Conservation (phyloP, 805 yeast genomes). For the Metschnikowia dekortorum region DNA sequence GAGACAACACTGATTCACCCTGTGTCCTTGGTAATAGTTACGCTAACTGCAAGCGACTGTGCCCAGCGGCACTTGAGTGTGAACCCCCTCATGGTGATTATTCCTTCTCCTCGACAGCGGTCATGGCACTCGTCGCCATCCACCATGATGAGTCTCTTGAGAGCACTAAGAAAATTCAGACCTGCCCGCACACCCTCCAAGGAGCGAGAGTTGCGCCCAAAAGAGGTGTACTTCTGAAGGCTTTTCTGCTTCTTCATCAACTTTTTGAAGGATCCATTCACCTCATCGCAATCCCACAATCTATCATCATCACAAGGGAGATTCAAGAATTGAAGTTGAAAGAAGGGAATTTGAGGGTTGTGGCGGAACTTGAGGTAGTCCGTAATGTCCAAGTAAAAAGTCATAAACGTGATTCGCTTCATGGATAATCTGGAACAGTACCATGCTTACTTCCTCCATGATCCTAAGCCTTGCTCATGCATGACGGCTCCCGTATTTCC, state of each 20-base stretch:
- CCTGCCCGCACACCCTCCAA: conserved; percentile 7
- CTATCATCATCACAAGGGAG: conserved; percentile 39
- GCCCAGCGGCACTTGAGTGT: no score
- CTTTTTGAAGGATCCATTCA: conserved; percentile 36
- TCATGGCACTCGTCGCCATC: no score
- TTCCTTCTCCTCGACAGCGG: no score
- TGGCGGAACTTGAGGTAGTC: conserved; percentile 81
- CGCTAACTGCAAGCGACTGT: no score
- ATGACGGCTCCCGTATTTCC: no score
- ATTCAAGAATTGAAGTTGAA: conserved; percentile 36
- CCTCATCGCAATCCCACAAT: conserved; percentile 37
- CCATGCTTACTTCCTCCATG: no score
- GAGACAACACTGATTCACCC: no score
- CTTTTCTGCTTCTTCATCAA: conserved; percentile 34
- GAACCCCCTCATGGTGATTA: no score
- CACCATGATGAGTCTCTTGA: conserved; percentile 9
- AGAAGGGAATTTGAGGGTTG: conserved; percentile 41
- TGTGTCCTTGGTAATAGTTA: no score
- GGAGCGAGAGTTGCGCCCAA: not conserved
- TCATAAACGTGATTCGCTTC: conserved; percentile 75
- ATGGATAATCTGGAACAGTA: no score
- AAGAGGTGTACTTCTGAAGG: conserved; percentile 5
- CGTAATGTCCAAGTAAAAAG: conserved; percentile 74
- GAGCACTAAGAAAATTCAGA: conserved; percentile 16
- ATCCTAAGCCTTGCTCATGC: no score